phyloP scores from a whole-genome alignment of 75 land plant genomes.

The Cryptomeria japonica region DNA sequence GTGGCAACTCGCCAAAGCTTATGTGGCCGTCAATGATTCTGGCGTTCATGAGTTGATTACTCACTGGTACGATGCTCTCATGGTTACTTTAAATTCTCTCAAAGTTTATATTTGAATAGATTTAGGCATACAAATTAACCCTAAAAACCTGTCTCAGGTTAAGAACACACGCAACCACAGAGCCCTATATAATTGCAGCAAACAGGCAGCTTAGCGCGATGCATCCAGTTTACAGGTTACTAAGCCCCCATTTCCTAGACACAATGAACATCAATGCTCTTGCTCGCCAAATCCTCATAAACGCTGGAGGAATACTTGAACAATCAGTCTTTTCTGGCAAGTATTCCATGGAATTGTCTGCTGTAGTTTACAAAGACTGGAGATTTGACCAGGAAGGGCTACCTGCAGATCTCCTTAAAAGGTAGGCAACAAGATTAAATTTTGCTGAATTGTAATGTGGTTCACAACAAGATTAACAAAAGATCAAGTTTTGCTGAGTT shows the following conservation, averaged over 20 bases:
- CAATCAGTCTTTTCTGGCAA: slow-evolving; percentile 29
- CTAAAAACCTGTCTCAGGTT: slow-evolving; percentile 25
- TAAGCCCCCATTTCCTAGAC: slow-evolving; percentile 61
- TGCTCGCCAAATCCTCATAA: slow-evolving; percentile 56
- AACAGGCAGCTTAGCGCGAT: slow-evolving; percentile 62
- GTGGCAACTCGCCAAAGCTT: slow-evolving; percentile 32
- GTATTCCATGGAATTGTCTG: slow-evolving; percentile 56
- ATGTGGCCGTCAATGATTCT: slow-evolving; percentile 23
- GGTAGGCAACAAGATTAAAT: slow-evolving; percentile 25
- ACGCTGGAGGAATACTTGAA: slow-evolving; percentile 61
- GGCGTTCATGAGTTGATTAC: slow-evolving; percentile 24
- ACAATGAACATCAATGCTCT: slow-evolving; percentile 73
- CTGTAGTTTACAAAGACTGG: slow-evolving; percentile 52
- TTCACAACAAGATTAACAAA: not conserved
- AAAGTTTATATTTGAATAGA: not conserved
- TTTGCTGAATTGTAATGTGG: too few species aligned
- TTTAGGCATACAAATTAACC: not conserved
- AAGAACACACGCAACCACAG: slow-evolving; percentile 55
- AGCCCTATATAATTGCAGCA: slow-evolving; percentile 68
- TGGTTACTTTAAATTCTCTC: not conserved
- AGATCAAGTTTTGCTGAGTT: too few species aligned
- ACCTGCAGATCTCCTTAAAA: slow-evolving; percentile 60
- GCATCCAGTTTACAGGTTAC: slow-evolving; percentile 65
- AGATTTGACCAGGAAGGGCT: slow-evolving; percentile 53
- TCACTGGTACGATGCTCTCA: slow-evolving; percentile 20